Base-by-base conservation (phyloP, 108 stramenopile species). In the Licmophora abbreviata region DNA sequence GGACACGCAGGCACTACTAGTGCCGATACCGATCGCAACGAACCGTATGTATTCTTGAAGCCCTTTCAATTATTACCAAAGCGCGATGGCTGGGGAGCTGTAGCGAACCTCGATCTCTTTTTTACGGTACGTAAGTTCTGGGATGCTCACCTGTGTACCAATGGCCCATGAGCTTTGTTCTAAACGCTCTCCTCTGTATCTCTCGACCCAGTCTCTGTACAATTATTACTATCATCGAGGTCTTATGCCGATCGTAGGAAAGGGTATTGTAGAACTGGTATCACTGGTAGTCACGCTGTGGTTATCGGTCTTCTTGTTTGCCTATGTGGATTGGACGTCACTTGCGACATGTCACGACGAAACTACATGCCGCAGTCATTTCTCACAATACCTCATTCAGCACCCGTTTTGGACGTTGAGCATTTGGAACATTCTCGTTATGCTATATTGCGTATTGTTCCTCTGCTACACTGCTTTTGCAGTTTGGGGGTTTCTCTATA, bases 151-250 rank as follows among this genome's bases (percentile, higher is more conserved):
- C n/a, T n/a, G n/a, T n/a, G n/a, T n/a, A n/a, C n/a, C n/a, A n/a
- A n/a, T n/a, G n/a, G n/a, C n/a, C n/a, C n/a, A n/a, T n/a, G n/a
- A n/a, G n/a, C n/a, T n/a, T n/a, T n/a, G n/a, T n/a, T n/a, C n/a
- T n/a, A n/a, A n/a, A n/a, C n/a, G n/a, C n/a, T n/a, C n/a, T n/a
- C n/a, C n/a, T n/a, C n/a, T n/a, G n/a, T n/a, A n/a, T n/a, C n/a
- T 9, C 29, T 15, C 14, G 7, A 14, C 7, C 14, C 17, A 44
- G 43, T 70, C 76, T 10, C 48, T 97, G 49, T 97, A 97, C 71
- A 69, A 66, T 27, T 96, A 93, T 58, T 95, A 94, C 61, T 83
- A 89, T 48, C 69, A 83, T 52, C 74, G 91, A n/a, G 97, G 97
- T 24, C 48, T 97, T 17, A 64, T 70, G 2, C 73, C 92, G 36